Conservation (phyloP, 177 flowering plant genomes). For the Tripterygium wilfordii region DNA sequence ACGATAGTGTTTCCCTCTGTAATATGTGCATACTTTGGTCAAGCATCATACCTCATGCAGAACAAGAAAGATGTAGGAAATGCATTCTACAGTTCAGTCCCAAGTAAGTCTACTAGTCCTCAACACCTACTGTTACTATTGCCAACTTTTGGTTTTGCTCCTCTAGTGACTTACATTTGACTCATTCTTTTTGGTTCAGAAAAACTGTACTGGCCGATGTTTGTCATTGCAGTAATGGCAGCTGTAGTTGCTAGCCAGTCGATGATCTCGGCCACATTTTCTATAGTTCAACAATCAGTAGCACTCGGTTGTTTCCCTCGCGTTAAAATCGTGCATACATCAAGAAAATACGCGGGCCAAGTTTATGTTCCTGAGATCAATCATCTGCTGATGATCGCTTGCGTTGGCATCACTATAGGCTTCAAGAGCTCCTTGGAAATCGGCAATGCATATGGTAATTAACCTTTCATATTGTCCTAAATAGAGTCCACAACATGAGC, state of each 20-base stretch:
- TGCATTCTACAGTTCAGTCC: neutral
- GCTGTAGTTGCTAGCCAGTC: conserved; percentile 33
- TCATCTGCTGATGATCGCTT: conserved; percentile 10
- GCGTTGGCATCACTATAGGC: conserved; percentile 9
- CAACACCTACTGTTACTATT: too few relatives aligned
- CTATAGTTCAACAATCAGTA: conserved; percentile 15
- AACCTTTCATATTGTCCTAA: neutral
- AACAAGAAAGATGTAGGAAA: neutral
- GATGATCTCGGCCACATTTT: conserved; percentile 27
- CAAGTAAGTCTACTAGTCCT: neutral
- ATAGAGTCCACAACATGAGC: too few relatives aligned
- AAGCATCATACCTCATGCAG: neutral
- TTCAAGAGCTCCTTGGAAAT: conserved; percentile 5
- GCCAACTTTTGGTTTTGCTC: too few relatives aligned
- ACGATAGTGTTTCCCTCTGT: neutral
- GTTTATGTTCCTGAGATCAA: conserved; percentile 15
- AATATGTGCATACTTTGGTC: neutral
- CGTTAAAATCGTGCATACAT: conserved; percentile 16
- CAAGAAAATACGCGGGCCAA: conserved; percentile 7
- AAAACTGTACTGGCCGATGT: conserved; percentile 23
- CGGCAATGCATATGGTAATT: conserved; percentile 16
- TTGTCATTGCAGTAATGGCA: conserved; percentile 24
- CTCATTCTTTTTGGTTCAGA: too few relatives aligned
- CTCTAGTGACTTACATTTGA: too few relatives aligned
- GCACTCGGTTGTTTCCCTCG: conserved; percentile 15